Evolutionary conservation across 2,329 filamentous ascomycete genomes (phyloP).

Genomic region (Cladorrhinum sp.): DNA sequence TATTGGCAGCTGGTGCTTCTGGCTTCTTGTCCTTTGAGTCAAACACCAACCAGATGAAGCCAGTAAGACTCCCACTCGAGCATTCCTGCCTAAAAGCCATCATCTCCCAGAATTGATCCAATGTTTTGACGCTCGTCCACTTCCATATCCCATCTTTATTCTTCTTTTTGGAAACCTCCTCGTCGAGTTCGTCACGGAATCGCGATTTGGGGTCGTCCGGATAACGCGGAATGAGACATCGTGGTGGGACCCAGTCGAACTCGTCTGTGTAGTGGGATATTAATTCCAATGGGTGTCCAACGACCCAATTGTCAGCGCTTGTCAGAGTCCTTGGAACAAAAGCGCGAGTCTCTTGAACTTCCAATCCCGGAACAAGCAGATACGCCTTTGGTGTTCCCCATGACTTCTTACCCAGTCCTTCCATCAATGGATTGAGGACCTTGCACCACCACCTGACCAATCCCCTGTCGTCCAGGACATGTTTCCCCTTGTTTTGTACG

Average conservation of each 20-base stretch:
- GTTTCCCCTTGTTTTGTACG: conserved; percentile 78
- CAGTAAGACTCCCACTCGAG: conserved; percentile 85
- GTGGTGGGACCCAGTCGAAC: conserved; percentile 62
- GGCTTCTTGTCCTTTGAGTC: conserved; percentile 44
- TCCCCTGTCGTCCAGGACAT: conserved; percentile 85
- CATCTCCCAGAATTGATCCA: conserved; percentile 98
- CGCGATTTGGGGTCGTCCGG: conserved; percentile 94
- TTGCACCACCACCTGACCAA: conserved; percentile 96
- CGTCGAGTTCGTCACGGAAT: conserved; percentile 84
- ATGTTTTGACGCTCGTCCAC: conserved; percentile 78
- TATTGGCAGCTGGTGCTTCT: background rate
- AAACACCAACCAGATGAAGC: conserved; percentile 92
- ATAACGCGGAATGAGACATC: conserved; percentile 84
- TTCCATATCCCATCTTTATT: conserved; percentile 58
- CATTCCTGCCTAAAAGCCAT: conserved; percentile 97
- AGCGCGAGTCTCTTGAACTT: conserved; percentile 72
- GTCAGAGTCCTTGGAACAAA: conserved; percentile 63
- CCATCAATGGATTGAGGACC: conserved; percentile 73
- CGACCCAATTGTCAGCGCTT: conserved; percentile 60
- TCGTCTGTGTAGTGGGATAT: conserved; percentile 62
- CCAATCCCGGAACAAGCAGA: conserved; percentile 81
- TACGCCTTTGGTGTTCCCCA: conserved; percentile 66
- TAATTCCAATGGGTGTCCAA: conserved; percentile 66
- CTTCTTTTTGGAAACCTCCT: conserved; percentile 65
- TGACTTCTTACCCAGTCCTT: conserved; percentile 36